Base-by-base conservation (phyloP, 306 rosid genomes). In the Quercus agrifolia region DNA sequence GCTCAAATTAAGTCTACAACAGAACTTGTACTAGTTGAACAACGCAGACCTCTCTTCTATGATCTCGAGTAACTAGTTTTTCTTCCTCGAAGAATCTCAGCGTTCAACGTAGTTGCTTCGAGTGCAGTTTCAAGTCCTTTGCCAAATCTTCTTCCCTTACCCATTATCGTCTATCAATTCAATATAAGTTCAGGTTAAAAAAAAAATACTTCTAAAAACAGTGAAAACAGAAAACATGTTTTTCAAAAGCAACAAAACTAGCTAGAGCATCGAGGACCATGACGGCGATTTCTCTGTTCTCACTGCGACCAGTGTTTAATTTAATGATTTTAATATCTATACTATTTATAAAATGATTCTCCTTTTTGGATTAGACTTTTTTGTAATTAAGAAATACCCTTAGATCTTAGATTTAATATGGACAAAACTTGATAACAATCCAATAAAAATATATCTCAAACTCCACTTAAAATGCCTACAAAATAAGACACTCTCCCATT, bases 191-290 rank as follows among this genome's bases (percentile, higher is more conserved):
- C 46, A 8, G 11, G 2, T 41, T 38, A 23, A 4, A 66, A 76
- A 9, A 67, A 25, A 11, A 52, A 41, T 62, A 28, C 25, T 19
- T n/a, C 21, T 25, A 19, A 31, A 55, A 64, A 66, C 3, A 10
- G 44, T 38, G 58, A 49, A 30, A 75, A 49, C n/a, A 27, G 28
- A 78, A 23, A 12, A 23, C 38, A 67, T 7, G 44, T 23, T n/a
- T 81, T 49, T 63, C 72, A 56, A 75, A 6, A 75, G 72, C 12
- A 15, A 41, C 83, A 70, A 82, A 95, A 98, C 99, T 93, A 0
- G 98, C 84, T 77, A 95, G 97, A 8, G 97, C 99, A 66, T 95
- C 99, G n/a, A 95, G 99, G 21, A 95, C 96, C 55, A 95, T 98
- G n/a, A 95, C 99, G 25, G 98, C 97, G n/a, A 95, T 91, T 74